Evolutionary conservation across 306 rosid genomes (phyloP), one percentile per base, ranked within the genome.

Genomic region (Pyrus pyrifolia): DNA sequence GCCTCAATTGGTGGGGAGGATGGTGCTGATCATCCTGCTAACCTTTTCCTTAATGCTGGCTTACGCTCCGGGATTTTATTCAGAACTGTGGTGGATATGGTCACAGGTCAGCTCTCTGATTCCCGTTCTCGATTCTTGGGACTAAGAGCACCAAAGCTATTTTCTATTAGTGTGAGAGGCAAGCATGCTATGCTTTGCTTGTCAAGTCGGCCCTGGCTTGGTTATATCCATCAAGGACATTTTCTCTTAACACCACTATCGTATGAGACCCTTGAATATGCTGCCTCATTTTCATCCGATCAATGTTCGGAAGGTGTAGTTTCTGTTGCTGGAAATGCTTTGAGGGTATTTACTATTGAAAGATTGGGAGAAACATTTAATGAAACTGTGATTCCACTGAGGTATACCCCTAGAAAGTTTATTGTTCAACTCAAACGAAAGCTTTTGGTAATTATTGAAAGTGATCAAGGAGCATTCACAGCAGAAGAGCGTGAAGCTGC

Each of bases 141-240:
- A 72, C 84, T 95, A 81, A 95, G 97, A 86, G 90, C 97, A n/a
- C 99, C 97, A 17, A 92, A 95, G 76, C 86, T 92, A 29, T 95
- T 95, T 81, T 89, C 97, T 30, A 80, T 95, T 29, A 59, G 84
- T 75, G 85, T 92, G 71, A 84, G 99, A 80, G 99, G 97, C 64
- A 92, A 86, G 79, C 91, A 89, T 21, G 99, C 97, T 29, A 89
- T 92, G 91, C 91, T 92, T 73, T 95, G 99, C 83, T 85, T 95
- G 83, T 95, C 97, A 70, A 92, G 99, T 83, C 93, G 92, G 72
- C 99, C 99, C 17, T 95, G 99, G 97, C 99, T 95, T 71, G 99
- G 99, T 78, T 95, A 90, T 74, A 95, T 92, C 83, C 92, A 95
- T 86, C 97, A 95, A 85, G 97, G 99, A 6, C 97, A 95, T 84